phyloP scores from a whole-genome alignment of 495 filamentous ascomycete genomes.

The Penicillium riverlandense region DNA sequence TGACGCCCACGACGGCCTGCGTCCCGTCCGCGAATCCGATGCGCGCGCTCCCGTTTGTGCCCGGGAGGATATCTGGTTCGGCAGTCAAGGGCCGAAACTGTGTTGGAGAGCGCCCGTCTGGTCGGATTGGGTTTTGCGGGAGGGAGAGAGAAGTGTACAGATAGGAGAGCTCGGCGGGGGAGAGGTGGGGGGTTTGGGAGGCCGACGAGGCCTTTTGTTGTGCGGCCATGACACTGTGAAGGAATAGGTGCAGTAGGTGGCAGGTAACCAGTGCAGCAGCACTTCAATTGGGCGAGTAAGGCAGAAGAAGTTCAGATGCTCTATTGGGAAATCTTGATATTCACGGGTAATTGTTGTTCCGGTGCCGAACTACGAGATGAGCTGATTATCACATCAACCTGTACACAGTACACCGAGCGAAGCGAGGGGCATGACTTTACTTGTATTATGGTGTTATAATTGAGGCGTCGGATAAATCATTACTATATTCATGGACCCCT shows the following conservation, averaged over 20 bases:
- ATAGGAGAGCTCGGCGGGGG: constrained; percentile 93
- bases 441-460: too few relatives aligned
- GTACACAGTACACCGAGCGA: too few relatives aligned
- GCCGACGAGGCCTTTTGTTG: constrained; percentile 40
- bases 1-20: constrained; percentile 91
- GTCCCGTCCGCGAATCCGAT: constrained; percentile 92
- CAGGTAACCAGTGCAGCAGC: not conserved
- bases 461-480: too few relatives aligned
- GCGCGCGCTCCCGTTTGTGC: constrained; percentile 84
- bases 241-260: not conserved
- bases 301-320: constrained; percentile 12
- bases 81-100: constrained; percentile 89
- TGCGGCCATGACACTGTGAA: constrained; percentile 21
- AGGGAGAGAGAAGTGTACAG: constrained; percentile 78
- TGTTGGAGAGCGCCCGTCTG: constrained; percentile 72
- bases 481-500: too few relatives aligned
- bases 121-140: constrained; percentile 73
- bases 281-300: constrained; percentile 3
- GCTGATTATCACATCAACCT: too few relatives aligned
- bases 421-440: too few relatives aligned
- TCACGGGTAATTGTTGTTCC: constrained; percentile 26
- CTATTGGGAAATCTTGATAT: constrained; percentile 32
- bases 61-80: constrained; percentile 82
- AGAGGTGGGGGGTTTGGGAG: constrained; percentile 58
- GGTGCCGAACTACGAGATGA: not conserved